Base-by-base conservation (phyloP, 257 asterid genomes). In the Nicotiana noctiflora region DNA sequence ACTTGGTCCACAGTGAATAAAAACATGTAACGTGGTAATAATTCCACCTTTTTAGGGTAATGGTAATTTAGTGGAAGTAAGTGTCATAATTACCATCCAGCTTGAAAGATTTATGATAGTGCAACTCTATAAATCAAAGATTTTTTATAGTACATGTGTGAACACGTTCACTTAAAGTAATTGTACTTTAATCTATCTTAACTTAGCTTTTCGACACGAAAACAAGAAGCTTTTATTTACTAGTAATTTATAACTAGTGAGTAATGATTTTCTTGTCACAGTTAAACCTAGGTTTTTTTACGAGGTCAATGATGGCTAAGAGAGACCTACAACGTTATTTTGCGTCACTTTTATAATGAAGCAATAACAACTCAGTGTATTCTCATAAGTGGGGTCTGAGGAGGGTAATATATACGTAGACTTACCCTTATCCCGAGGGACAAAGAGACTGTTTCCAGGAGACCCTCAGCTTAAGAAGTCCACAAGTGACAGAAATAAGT, bases 11-110 rank as follows among this genome's bases (percentile, higher is more conserved):
- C 14, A 72, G 60, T 40, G 8, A 34, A 72, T 72, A 0, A 23
- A 46, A 46, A 14, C 78, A 14, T 46, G 59, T 72, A 72, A 72
- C 60, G 78, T 74, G 78, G 78, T 74, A 49, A 23, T 7, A 74
- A 4, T 23, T 21, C 37, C 18, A 74, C 61, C 40, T 34, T 23
- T 72, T 23, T 49, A 46, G 49, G 78, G 25, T 74, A 23, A 13
- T 74, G 57, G 21, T 72, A 74, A 74, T 13, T 49, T 74, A 74
- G 78, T 74, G 78, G 44, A 72, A 72, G 40, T 46, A 23, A 49
- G 29, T 9, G 23, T 23, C 61, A 74, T 74, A 4, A 49, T 74
- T 49, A 74, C 44, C 9, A 49, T 31, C 61, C 40, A 14, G 25
- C 61, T 74, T 49, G 15, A 49, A 46, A n/a, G 76, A 7, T 37